These are phyloP conservation scores for Colletotrichum sp. DNA, from an alignment of 2,329 filamentous ascomycete species.

Conservation along the genomic window DNA sequence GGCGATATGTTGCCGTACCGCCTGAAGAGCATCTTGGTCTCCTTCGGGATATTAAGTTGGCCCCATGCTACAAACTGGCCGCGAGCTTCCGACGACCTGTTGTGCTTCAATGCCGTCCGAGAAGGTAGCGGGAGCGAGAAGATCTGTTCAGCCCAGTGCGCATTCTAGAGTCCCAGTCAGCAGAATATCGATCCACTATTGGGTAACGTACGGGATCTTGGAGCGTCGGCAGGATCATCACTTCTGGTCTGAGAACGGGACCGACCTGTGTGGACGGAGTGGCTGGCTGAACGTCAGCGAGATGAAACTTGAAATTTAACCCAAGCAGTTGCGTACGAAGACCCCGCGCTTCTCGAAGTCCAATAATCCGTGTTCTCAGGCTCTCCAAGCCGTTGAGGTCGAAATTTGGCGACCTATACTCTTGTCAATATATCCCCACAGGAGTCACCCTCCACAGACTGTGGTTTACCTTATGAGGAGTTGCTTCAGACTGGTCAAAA, in stretches of 20 bases:
- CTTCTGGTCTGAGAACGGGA: conserved; percentile 36
- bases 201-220: conserved; percentile 26
- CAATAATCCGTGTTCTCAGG: conserved; percentile 52
- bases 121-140: conserved; percentile 60
- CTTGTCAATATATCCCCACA: neutral
- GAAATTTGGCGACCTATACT: conserved; percentile 53
- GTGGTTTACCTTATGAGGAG: conserved; percentile 54
- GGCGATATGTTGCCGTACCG: conserved; percentile 42
- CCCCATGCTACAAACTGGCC: conserved; percentile 51
- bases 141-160: conserved; percentile 67
- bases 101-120: conserved; percentile 52
- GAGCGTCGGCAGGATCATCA: conserved; percentile 26
- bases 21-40: conserved; percentile 59
- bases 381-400: conserved; percentile 60
- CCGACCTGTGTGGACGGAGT: conserved; percentile 40
- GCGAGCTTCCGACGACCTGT: conserved; percentile 43
- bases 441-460: neutral
- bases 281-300: conserved; percentile 25
- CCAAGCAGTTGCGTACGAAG: conserved; percentile 47
- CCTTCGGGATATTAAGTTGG: conserved; percentile 47
- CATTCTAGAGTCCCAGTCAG: conserved; percentile 38
- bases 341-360: conserved; percentile 56
- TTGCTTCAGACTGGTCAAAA: conserved; percentile 52
- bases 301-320: neutral
- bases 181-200: neutral